Base-by-base conservation (phyloP, 2,329 filamentous ascomycete species). In the Fusarium buxicola region DNA sequence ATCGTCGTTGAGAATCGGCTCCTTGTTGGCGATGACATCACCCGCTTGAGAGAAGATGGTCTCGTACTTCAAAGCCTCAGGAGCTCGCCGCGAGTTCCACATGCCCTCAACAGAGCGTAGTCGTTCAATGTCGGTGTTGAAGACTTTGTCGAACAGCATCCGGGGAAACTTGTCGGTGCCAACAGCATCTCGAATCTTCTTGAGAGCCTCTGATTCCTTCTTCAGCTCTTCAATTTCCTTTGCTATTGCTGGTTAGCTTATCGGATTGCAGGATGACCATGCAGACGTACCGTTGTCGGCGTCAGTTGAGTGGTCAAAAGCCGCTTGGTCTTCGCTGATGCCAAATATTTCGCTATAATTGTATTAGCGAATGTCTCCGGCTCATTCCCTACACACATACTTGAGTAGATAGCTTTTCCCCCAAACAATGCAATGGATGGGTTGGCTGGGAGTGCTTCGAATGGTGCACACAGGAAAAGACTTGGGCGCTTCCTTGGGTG, bases 371-470 rank as follows among this genome's bases (percentile, higher is more conserved):
- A 46, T 38, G 45, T 11, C 12, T 15, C 24, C 10, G 6, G 10
- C 15, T 32, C n/a, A 3, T 59, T 71, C 6, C 38, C 7, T 16
- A 16, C 8, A 18, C 5, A 81, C 83, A 21, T 70, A 80, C 77
- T 92, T 95, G 59, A 99, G 86, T 8, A 99, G 84, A 75, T 98
- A 99, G 75, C 93, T 97, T 79, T 98, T 99, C 16, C 87, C 94
- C 95, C 95, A 99, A 3, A 99, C 94, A 60, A 99, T 99, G 79
- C 95, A 98, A 78, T 99, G 95, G 38, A 99, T 98, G 1, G 94
- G 92, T 71, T 98, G 94, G 65, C 91, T 96, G 0, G 95, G 95
- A 0, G 94, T 99, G 75, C 92, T 97, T 75, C 95, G 88, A 70
- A 99, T 98, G 2, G 95, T 99, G 80, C 95, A 99, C 36, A 98